A percentile compares a stretch with the other conserved stretches of the same genome.
Conservation (phyloP, 2,329 filamentous ascomycete genomes). For the Ceratocystis huliohia region DNA sequence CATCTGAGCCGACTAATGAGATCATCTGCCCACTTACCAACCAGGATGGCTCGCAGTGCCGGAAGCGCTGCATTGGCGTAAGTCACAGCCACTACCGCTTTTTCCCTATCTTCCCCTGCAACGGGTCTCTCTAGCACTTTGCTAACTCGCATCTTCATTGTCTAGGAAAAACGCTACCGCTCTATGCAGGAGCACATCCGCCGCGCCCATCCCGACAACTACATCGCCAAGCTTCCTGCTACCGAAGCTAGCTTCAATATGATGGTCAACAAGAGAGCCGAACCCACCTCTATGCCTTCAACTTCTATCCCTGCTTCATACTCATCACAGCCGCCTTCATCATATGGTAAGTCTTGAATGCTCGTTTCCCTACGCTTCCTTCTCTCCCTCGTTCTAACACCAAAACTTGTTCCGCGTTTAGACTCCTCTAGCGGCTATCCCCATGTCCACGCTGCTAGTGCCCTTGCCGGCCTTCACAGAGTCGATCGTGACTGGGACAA, state of each 20-base stretch:
- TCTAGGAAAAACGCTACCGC: slow-evolving; percentile 83
- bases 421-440: slow-evolving; percentile 12
- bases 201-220: slow-evolving; percentile 89
- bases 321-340: not conserved
- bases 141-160: slow-evolving; percentile 23
- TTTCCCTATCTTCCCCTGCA: not conserved
- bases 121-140: not conserved
- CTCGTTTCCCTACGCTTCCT: slow-evolving; percentile 20
- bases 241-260: slow-evolving; percentile 95
- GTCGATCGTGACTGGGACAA: slow-evolving; percentile 15
- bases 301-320: slow-evolving; percentile 25
- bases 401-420: slow-evolving; percentile 21
- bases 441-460: slow-evolving; percentile 15
- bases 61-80: slow-evolving; percentile 95
- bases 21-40: slow-evolving; percentile 93
- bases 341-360: slow-evolving; percentile 21
- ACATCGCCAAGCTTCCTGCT: slow-evolving; percentile 93
- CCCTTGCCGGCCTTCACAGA: slow-evolving; percentile 14
- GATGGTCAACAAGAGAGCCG: slow-evolving; percentile 69
- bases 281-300: slow-evolving; percentile 27
- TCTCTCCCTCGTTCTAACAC: slow-evolving; percentile 18
- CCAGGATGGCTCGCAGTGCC: slow-evolving; percentile 91
- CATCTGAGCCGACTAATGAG: slow-evolving; percentile 85
- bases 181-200: slow-evolving; percentile 99
- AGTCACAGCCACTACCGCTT: slow-evolving; percentile 36